Percentiles rank a stretch among this genome's conserved stretches.
Evolutionary conservation across 1,139 yeast genomes (phyloP).

Genomic region (Candida frijolesensis): DNA sequence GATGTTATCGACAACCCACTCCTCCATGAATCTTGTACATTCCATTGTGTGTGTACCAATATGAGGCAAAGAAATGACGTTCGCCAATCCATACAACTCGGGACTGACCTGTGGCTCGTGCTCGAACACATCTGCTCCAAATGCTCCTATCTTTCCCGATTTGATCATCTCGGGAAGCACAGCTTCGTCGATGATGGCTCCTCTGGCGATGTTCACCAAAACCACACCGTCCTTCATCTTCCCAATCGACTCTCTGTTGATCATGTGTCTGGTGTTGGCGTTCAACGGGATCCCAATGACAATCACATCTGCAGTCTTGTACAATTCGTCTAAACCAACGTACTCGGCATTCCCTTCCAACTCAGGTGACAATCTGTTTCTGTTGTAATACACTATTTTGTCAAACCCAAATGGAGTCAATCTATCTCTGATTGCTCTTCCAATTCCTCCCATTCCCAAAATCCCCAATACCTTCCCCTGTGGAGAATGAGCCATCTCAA

Average conservation of each 20-base stretch:
- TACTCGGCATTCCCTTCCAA: conserved; percentile 58
- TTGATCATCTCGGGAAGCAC: conserved; percentile 63
- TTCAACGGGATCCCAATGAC: conserved; percentile 64
- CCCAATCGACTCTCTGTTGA: conserved; percentile 50
- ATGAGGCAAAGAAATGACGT: conserved; percentile 73
- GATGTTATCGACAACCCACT: conserved; percentile 51
- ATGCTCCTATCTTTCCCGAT: conserved; percentile 67
- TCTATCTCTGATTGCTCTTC: conserved; percentile 63
- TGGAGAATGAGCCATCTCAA: conserved; percentile 48
- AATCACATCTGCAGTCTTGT: conserved; percentile 55
- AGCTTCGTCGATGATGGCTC: conserved; percentile 70
- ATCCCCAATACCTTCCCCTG: conserved; percentile 63
- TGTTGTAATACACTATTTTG: conserved; percentile 59
- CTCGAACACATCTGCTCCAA: conserved; percentile 83
- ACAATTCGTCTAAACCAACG: conserved; percentile 57
- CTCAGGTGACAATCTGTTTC: conserved; percentile 52
- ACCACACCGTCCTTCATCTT: conserved; percentile 67
- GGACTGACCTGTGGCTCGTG: conserved; percentile 70
- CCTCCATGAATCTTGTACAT: conserved; percentile 57
- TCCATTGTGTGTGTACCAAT: conserved; percentile 76
- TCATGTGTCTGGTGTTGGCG: conserved; percentile 55
- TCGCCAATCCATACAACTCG: conserved; percentile 55
- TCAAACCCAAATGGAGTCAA: conserved; percentile 66
- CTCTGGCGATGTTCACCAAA: conserved; percentile 72
- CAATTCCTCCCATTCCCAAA: conserved; percentile 77